Evolutionary conservation across 306 rosid genomes (phyloP), one percentile per base, ranked within the genome.

Genomic region (Vigna radiata): DNA sequence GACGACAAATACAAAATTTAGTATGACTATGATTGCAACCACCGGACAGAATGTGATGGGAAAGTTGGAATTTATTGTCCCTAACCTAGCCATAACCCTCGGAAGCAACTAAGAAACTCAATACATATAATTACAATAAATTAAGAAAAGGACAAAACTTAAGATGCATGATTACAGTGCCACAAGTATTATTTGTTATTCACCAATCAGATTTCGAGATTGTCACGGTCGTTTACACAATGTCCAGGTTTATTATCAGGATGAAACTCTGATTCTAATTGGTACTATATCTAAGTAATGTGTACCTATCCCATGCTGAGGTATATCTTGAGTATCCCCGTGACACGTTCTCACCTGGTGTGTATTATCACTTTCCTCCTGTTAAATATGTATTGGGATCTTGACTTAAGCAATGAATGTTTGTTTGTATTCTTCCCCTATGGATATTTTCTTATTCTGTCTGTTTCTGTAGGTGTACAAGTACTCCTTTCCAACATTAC

Each of bases 71-170:
- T 68, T 68, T 10, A 65, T 60, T 21, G 73, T 48, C 55, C 66
- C 77, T 71, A 72, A 80, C 68, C 68, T 41, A 65, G 27, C 44
- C 13, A 43, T 61, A 15, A 16, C 64, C 72, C 52, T 65, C 6
- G 4, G 49, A 72, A 72, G 74, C 73, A 58, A 76, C 77, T 19
- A 76, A 53, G 62, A 75, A 58, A 73, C 63, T 64, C 52, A 2
- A 44, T 29, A 9, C 13, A 33, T 8, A 17, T 13, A 3, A 33
- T 46, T 23, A 44, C 36, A 23, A 59, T 8, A 21, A 14, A 70
- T 25, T 5, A 62, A 2, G 29, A 54, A 52, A 81, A 21, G 43
- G 7, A 3, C 48, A 16, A 19, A 1, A 41, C 13, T 41, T 41
- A 9, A 29, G 13, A 41, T 41, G 10, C 46, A 41, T 9, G n/a